Base-by-base conservation (phyloP, 2,329 filamentous ascomycete species). In the Huntiella decipiens region DNA sequence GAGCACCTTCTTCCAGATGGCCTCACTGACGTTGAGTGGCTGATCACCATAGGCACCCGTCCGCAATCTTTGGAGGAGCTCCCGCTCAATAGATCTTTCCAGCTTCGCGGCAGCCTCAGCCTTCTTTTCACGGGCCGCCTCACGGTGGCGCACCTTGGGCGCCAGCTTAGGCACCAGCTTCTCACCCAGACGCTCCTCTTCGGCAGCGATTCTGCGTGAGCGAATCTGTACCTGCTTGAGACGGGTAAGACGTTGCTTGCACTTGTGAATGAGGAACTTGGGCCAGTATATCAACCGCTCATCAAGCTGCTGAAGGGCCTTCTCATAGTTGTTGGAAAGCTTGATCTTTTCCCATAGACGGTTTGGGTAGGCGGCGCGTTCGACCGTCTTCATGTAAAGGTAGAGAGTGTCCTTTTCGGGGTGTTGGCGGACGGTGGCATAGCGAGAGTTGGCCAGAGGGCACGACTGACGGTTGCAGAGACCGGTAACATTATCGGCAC, bases 1-100 rank as follows among this genome's bases (percentile, higher is more conserved):
- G 54, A 98, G 75, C 5, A 98, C 91, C 72, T 87, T 93, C 73
- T 92, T 92, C 91, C 91, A 98, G 51, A 98, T 85, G 11, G 74
- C 72, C 61, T 95, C 86, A 61, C 92, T 91, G 44, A 94, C 87
- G 59, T 98, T 98, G 53, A 98, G 69, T 37, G 91, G 91, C 59
- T 84, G 77, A 56, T 96, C 87, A 46, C 91, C 91, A 62, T 98
- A 96, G 3, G 87, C 87, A 39, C 91, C 91, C 57, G 85, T 87
- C 53, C 87, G 73, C 61, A 98, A 65, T 54, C 91, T 71, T 63
- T 96, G 85, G 54, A 98, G 81, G 53, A 98, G 70, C 64, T 96
- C 88, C 46, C 91, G 71, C 70, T 98, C 91, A 61, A 98, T 96
- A 5, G 86, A 86, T 53, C 85, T 71, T 70, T 98, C 91, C 51